These are phyloP conservation scores for Trichophyton rubrum DNA, from an alignment of 2,329 filamentous ascomycete species.

Conservation along the genomic window DNA sequence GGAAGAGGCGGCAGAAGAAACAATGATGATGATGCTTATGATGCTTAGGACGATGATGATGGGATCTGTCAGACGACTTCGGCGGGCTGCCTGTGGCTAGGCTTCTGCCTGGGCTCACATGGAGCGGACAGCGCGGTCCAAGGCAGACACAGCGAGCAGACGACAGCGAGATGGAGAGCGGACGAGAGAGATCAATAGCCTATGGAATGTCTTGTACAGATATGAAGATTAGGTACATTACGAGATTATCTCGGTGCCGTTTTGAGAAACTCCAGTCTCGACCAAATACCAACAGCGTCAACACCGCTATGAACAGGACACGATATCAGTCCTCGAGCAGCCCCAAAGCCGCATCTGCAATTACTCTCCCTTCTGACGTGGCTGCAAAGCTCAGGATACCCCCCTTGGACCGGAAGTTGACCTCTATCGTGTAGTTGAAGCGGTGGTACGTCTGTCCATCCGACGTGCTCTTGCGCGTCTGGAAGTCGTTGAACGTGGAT, in stretches of 20 bases:
- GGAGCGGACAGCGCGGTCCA: neutral
- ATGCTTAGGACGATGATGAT: too few relatives aligned
- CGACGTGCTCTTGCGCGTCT: neutral
- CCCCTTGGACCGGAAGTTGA: constrained; percentile 5
- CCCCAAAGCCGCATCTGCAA: neutral
- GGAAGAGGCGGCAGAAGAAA: neutral
- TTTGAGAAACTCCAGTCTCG: neutral
- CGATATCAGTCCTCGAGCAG: neutral
- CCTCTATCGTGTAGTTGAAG: constrained; percentile 4
- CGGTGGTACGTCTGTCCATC: constrained; percentile 1
- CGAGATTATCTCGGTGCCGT: neutral
- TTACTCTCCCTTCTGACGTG: neutral
- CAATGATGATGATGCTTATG: neutral
- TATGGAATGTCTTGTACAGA: neutral
- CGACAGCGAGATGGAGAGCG: neutral
- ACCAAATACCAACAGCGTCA: neutral
- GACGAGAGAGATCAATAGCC: neutral
- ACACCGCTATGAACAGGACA: neutral
- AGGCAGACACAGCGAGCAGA: neutral
- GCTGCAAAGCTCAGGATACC: constrained; percentile 6
- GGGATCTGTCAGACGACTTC: neutral
- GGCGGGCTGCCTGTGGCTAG: neutral
- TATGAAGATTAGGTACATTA: neutral
- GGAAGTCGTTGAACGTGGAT: constrained; percentile 3
- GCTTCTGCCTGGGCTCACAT: neutral